Percentiles rank a stretch among this genome's conserved stretches.
phyloP scores from a whole-genome alignment of 495 filamentous ascomycete species.

The Tuber aestivum region DNA sequence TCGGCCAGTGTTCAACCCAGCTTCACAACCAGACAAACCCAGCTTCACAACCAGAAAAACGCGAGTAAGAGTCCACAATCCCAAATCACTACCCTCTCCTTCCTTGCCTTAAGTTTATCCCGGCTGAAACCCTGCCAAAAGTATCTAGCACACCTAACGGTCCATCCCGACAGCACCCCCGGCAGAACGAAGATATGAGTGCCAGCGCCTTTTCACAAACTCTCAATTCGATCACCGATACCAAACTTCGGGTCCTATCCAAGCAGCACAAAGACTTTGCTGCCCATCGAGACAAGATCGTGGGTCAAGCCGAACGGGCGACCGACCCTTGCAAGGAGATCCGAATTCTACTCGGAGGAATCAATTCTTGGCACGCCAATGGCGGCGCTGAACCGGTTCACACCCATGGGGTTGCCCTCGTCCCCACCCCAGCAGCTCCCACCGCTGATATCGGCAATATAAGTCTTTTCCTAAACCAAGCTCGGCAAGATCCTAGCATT shows the following conservation, averaged over 20 bases:
- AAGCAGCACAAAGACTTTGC: conserved; percentile 56
- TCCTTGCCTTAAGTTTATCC: neutral
- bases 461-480: conserved; percentile 36
- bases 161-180: neutral
- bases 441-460: conserved; percentile 26
- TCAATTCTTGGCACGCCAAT: conserved; percentile 41
- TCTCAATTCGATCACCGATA: conserved; percentile 59
- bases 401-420: conserved; percentile 43
- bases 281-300: conserved; percentile 43
- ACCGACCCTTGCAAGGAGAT: conserved; percentile 43
- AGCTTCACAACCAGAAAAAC: neutral
- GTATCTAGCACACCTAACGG: neutral
- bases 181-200: neutral
- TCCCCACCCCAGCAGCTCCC: conserved; percentile 19
- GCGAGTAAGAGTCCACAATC: neutral
- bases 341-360: conserved; percentile 45
- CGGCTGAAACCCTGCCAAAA: neutral
- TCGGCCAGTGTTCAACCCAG: neutral
- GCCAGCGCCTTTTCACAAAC: conserved; percentile 52
- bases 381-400: neutral
- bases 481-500: conserved; percentile 41
- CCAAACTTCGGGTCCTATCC: conserved; percentile 58
- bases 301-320: conserved; percentile 39
- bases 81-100: neutral
- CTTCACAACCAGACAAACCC: neutral